phyloP scores from a whole-genome alignment of 257 asterid genomes.

The Hygrophila difformis region DNA sequence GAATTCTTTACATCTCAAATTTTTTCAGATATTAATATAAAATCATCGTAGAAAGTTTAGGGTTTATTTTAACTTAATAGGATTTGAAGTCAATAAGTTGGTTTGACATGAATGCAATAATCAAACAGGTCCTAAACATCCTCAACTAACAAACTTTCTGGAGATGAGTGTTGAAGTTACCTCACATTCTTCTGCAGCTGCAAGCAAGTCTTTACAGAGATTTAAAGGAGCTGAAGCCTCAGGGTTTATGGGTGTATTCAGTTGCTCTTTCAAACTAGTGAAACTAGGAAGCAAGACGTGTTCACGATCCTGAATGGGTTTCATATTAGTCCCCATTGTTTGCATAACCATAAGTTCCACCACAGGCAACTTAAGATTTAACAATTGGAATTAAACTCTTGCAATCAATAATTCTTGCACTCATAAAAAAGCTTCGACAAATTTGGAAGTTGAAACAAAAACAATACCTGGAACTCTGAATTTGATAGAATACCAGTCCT shows the following conservation, averaged over 20 bases:
- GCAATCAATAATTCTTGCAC: no score
- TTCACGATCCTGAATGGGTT: slow-evolving; percentile 34
- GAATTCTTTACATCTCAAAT: no score
- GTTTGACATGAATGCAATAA: no score
- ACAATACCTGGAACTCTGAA: slow-evolving; percentile 51
- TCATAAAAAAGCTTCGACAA: no score
- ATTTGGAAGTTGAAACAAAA: slow-evolving; percentile 7
- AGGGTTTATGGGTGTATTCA: slow-evolving; percentile 21
- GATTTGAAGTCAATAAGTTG: no score
- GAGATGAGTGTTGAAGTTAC: slow-evolving; percentile 27
- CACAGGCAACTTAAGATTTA: slow-evolving; percentile 6
- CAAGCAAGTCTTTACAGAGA: slow-evolving; percentile 53
- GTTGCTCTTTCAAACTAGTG: slow-evolving; percentile 51
- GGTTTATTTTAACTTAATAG: no score
- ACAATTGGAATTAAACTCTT: no score
- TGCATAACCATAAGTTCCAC: slow-evolving; percentile 2
- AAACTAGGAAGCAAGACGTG: slow-evolving; percentile 46
- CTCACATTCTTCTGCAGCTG: slow-evolving; percentile 87
- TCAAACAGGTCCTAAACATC: background rate
- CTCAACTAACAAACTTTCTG: background rate
- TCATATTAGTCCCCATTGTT: slow-evolving; percentile 7
- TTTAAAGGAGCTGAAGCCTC: slow-evolving; percentile 27
- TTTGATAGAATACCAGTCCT: slow-evolving; percentile 66
- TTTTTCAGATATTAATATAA: no score
- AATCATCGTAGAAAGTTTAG: no score